Conservation (phyloP, 768 basidiomycete species). For the Calocybe indica region DNA sequence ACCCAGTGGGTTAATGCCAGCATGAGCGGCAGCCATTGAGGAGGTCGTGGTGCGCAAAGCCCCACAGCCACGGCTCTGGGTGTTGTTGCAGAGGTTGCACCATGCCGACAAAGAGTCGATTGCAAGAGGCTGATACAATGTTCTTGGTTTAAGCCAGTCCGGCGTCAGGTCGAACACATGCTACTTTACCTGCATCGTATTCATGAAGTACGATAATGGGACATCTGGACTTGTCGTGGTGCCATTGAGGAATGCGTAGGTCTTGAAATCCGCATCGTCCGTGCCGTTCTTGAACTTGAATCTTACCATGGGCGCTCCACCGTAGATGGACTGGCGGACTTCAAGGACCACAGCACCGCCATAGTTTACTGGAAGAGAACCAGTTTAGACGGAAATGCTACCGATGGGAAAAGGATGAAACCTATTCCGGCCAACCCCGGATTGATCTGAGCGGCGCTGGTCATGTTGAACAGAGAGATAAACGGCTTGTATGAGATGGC, state of each 20-base stretch:
- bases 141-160: neutral
- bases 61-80: conserved; percentile 50
- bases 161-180: neutral
- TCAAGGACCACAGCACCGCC: conserved; percentile 55
- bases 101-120: conserved; percentile 50
- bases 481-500: conserved; percentile 76
- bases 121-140: conserved; percentile 30
- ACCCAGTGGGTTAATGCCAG: conserved; percentile 43
- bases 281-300: conserved; percentile 73
- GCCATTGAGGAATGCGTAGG: conserved; percentile 39
- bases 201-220: conserved; percentile 45
- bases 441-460: conserved; percentile 42
- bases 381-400: neutral
- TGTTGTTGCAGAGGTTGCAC: conserved; percentile 57
- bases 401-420: conserved; percentile 15
- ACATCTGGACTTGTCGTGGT: conserved; percentile 37
- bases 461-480: conserved; percentile 75
- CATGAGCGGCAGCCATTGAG: conserved; percentile 22
- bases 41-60: conserved; percentile 22
- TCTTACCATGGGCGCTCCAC: conserved; percentile 46
- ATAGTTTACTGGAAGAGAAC: conserved; percentile 44
- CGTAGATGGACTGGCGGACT: conserved; percentile 41
- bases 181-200: conserved; percentile 26
- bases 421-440: conserved; percentile 56
- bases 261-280: conserved; percentile 34